Conservation (phyloP, 1,284 basidiomycete genomes). For the Ceratobasidium sp. region DNA sequence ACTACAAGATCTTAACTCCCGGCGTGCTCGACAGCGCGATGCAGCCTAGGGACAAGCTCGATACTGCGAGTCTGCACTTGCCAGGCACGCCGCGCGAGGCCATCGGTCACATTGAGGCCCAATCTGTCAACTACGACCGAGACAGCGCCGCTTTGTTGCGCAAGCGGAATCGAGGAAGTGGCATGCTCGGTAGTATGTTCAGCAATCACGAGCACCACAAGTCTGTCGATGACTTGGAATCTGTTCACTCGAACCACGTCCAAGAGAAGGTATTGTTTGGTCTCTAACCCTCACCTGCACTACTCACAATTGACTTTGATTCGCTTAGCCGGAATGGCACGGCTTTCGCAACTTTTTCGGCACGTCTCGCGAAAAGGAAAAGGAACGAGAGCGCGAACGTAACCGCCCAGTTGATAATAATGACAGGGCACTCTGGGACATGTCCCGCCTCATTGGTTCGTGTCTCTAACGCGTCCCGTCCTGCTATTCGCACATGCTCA, state of each 20-base stretch:
- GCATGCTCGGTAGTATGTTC: slow-evolving; percentile 30
- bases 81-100: slow-evolving; percentile 25
- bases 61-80: slow-evolving; percentile 3
- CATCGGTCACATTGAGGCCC: slow-evolving; percentile 29
- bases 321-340: not conserved
- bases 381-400: slow-evolving; percentile 48
- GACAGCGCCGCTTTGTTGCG: slow-evolving; percentile 11
- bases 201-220: slow-evolving; percentile 17
- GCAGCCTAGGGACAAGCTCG: not conserved
- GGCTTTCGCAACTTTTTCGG: slow-evolving; percentile 22
- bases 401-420: slow-evolving; percentile 47
- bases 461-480: not conserved
- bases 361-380: slow-evolving; percentile 50
- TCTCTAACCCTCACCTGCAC: too few relatives aligned
- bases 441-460: slow-evolving; percentile 24
- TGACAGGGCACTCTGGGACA: slow-evolving; percentile 25
- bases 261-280: slow-evolving; percentile 10
- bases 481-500: not conserved
- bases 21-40: not conserved
- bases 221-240: slow-evolving; percentile 28
- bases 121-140: not conserved
- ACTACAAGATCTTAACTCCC: slow-evolving; percentile 12
- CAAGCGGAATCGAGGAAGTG: slow-evolving; percentile 28
- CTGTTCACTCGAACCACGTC: slow-evolving; percentile 16
- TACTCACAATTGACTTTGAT: too few relatives aligned